A percentile compares a stretch with the other conserved stretches of the same genome.
These are phyloP conservation scores for Chenopodium formosanum DNA, from an alignment of 148 eudicot species.

Conservation along the genomic window DNA sequence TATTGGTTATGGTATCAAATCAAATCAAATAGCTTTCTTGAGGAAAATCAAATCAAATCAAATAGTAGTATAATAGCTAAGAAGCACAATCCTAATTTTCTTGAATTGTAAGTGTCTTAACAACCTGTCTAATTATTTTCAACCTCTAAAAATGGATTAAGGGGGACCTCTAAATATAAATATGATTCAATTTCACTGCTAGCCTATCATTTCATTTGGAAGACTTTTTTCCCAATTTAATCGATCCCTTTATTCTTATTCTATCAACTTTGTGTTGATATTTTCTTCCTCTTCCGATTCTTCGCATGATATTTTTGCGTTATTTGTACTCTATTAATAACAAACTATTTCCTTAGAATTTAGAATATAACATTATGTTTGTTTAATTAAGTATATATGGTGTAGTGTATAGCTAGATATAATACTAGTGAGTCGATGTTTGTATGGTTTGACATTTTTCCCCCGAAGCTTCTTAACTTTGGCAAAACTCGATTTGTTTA, in stretches of 20 bases:
- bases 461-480: too few relatives aligned
- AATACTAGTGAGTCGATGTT: too few relatives aligned
- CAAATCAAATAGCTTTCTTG: too few relatives aligned
- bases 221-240: background rate
- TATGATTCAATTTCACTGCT: slow-evolving; percentile 5
- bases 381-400: too few relatives aligned
- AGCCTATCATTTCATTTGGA: background rate
- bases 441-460: too few relatives aligned
- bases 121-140: slow-evolving; percentile 4
- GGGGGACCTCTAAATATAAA: background rate
- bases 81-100: background rate
- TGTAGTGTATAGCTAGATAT: too few relatives aligned
- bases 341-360: too few relatives aligned
- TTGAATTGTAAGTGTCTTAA: slow-evolving; percentile 12
- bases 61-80: too few relatives aligned
- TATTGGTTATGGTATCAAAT: slow-evolving; percentile 8
- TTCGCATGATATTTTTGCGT: background rate
- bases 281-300: background rate
- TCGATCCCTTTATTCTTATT: background rate
- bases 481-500: too few relatives aligned
- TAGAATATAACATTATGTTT: too few relatives aligned
- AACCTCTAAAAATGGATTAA: slow-evolving; percentile 5
- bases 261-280: background rate
- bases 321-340: background rate
- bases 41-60: too few relatives aligned